These are phyloP conservation scores for Hemileia vastatrix DNA, from an alignment of 1,284 basidiomycete genomes.

Conservation along the genomic window DNA sequence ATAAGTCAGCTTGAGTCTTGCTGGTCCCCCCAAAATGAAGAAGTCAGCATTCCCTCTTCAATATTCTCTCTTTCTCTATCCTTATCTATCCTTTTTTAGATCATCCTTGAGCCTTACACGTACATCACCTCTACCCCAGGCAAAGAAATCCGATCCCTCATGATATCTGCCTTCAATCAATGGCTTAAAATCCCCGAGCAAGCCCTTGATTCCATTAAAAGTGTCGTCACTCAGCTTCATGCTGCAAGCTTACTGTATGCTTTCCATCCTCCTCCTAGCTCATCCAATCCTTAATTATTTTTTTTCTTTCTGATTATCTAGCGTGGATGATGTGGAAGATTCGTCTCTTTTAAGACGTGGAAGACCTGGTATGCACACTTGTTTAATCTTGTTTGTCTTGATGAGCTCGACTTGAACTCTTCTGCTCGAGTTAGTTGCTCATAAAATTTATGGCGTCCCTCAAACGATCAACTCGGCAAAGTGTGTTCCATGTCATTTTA, in stretches of 20 bases:
- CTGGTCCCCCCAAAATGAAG: too few relatives aligned
- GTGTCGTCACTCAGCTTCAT: conserved; percentile 84
- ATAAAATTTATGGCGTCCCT: conserved; percentile 89
- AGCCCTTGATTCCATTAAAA: conserved; percentile 63
- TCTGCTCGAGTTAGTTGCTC: conserved; percentile 56
- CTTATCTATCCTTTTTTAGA: conserved; percentile 45
- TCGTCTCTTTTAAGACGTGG: conserved; percentile 80
- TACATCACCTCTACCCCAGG: conserved; percentile 81
- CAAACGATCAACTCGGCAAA: conserved; percentile 98
- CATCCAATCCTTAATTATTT: background rate
- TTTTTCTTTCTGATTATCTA: too few relatives aligned
- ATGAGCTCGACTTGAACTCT: conserved; percentile 6
- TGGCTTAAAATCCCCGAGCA: conserved; percentile 74
- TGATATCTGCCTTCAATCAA: conserved; percentile 85
- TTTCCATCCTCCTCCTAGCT: background rate
- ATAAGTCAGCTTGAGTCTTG: too few relatives aligned
- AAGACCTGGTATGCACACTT: conserved; percentile 54
- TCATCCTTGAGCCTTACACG: conserved; percentile 74
- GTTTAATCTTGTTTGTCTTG: background rate
- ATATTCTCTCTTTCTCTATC: background rate
- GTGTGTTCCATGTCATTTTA: conserved; percentile 62
- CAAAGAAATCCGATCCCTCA: conserved; percentile 77
- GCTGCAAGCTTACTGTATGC: conserved; percentile 79
- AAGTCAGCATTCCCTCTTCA: background rate
- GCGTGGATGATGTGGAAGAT: conserved; percentile 95